phyloP scores from a whole-genome alignment of 768 basidiomycete species.

The Mycena venus region DNA sequence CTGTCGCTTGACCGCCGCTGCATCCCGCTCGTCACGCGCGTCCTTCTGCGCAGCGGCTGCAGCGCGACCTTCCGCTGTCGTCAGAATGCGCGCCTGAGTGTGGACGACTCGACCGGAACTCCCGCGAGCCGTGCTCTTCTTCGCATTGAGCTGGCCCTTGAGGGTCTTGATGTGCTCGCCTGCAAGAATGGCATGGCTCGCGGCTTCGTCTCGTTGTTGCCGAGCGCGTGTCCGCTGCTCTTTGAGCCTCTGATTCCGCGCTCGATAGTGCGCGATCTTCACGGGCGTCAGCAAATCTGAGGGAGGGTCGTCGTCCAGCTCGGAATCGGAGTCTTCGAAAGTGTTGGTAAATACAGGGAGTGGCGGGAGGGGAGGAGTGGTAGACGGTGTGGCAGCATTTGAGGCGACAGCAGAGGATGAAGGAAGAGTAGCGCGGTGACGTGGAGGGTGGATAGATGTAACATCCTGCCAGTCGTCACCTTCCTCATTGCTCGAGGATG shows the following conservation, averaged over 20 bases:
- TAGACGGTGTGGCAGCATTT: background rate
- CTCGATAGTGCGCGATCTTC: background rate
- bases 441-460: background rate
- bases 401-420: too few species aligned
- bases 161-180: slow-evolving; percentile 2
- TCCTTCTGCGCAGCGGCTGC: slow-evolving; percentile 5
- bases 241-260: background rate
- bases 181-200: background rate
- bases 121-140: background rate
- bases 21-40: background rate
- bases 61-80: background rate
- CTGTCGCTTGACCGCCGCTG: background rate
- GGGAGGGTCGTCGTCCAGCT: background rate
- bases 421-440: background rate
- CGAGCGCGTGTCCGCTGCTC: background rate
- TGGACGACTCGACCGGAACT: background rate
- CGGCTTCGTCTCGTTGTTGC: background rate
- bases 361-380: background rate
- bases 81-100: background rate
- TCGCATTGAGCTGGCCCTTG: background rate
- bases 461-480: slow-evolving; percentile 6
- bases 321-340: background rate
- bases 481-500: background rate
- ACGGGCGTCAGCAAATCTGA: background rate
- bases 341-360: background rate